Percentiles rank a stretch among this genome's conserved stretches.
These are phyloP conservation scores for Gloeostereum incarnatum DNA, from an alignment of 768 basidiomycete genomes.

Conservation along the genomic window DNA sequence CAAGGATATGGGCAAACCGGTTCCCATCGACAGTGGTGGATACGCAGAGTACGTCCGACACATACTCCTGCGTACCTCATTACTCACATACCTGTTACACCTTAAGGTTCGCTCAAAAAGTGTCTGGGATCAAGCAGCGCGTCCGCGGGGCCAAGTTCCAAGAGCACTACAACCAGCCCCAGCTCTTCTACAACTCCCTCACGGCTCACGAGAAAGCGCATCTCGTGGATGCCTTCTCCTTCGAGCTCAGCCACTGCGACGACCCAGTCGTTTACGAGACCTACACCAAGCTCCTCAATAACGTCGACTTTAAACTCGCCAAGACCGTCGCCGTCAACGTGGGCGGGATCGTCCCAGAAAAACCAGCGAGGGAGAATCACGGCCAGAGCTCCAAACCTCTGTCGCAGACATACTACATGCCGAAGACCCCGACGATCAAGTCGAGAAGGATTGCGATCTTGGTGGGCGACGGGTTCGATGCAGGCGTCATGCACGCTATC, in stretches of 20 bases:
- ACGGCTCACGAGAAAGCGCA: constrained; percentile 60
- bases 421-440: constrained; percentile 48
- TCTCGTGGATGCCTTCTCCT: constrained; percentile 59
- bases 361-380: constrained; percentile 42
- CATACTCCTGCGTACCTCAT: neutral
- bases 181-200: constrained; percentile 82
- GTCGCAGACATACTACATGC: constrained; percentile 48
- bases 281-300: constrained; percentile 59
- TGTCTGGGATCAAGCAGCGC: constrained; percentile 49
- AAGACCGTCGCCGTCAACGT: constrained; percentile 57
- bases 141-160: constrained; percentile 64
- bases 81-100: constrained; percentile 12
- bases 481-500: constrained; percentile 47
- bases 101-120: constrained; percentile 37
- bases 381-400: constrained; percentile 46
- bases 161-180: constrained; percentile 69
- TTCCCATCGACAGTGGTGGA: constrained; percentile 41
- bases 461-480: constrained; percentile 67
- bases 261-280: constrained; percentile 61
- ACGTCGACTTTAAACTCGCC: constrained; percentile 70
- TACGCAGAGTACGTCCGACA: constrained; percentile 38
- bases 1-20: constrained; percentile 36
- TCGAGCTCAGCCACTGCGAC: constrained; percentile 81
- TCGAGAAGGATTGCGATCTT: constrained; percentile 72
- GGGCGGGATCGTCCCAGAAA: constrained; percentile 46